Base-by-base conservation (phyloP, 1,284 basidiomycete genomes). In the Cutaneotrichosporon dermatis region DNA sequence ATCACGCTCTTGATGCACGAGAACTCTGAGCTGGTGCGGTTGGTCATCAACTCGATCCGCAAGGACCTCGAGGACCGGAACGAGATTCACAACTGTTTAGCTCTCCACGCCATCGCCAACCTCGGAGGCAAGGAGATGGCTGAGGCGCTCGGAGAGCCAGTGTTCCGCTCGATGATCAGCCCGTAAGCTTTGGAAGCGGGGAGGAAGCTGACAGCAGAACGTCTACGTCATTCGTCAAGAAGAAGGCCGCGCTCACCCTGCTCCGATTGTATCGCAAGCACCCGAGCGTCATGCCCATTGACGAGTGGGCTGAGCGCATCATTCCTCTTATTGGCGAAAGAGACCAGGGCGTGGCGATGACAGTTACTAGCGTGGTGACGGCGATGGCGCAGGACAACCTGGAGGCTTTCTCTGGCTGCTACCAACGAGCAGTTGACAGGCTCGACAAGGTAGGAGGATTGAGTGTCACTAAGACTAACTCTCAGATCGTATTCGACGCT, bases 81-180 rank as follows among this genome's bases (percentile, higher is more conserved):
- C 72, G 96, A 99, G 77, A 84, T 96, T 66, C 89, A 89, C 79
- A 99, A 98, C 72, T 98, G 96, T 74, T 83, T 99, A 54, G 96
- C 96, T 1, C 79, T 99, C 55, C 96, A 99, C 72, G 96, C 95
- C 2, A 97, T 99, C 66, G 96, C 96, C 12, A 99, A 97, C 72
- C 90, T 99, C 35, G 96, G 95, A 54, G 92, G 94, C 41, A 89
- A 88, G 71, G 96, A 98, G 78, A 99, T 99, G 92, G 94, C 96
- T 10, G 96, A 99, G 74, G 88, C 93, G 6, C 81, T 99, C 48
- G 86, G 85, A 6, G 90, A 91, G 66, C 92, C 95, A 68, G 96
- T 99, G 0, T 94, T 99, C 77, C 85, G 94, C 50, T 81, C 96
- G 34, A 82, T 99, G 61, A 98, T 99, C 70, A 97, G 93, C 66